Evolutionary conservation across 2,329 filamentous ascomycete genomes (phyloP), one percentile per base, ranked within the genome.

Genomic region (Trichoderma atroviride): DNA sequence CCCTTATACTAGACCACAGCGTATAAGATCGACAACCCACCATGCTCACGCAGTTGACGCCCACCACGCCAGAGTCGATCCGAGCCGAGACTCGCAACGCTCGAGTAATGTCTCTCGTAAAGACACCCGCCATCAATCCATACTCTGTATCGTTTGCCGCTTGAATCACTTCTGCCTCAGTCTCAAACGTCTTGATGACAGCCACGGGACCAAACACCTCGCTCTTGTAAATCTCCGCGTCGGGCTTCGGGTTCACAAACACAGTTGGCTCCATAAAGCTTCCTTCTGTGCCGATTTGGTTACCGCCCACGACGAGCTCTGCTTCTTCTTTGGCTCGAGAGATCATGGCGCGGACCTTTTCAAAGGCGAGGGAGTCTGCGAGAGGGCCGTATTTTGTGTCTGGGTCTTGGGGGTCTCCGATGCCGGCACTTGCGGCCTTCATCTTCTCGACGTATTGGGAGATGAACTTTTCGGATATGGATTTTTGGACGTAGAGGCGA

Each of bases 151-250:
- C 73, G 37, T 81, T 81, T 0, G 78, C 78, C 13, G 75, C 74
- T 9, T 58, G 57, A 1, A 81, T 61, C 0, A 76, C 79, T 50
- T 81, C 79, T 0, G 74, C 73, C 31, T 81, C 79, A 0, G 74
- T 76, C 29, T 73, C 72, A 61, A 81, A 79, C 78, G 70, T 83
- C 66, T 84, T 84, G 72, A 91, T 85, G 24, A 84, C 84, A 0
- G 87, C 85, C 4, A 91, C 88, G 0, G 88, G 88, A 0, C 89
- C 88, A 71, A 91, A 91, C 1, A 90, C 83, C 70, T 90, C 88
- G 71, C 90, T 87, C 27, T 84, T 83, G 77, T 85, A 86, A 58
- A 90, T 83, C 69, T 78, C 78, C n/a, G 77, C 74, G 14, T 74
- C 63, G 11, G 76, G 73, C 0, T 71, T 71, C 22, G 74, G n/a